phyloP scores from a whole-genome alignment of 2,329 filamentous ascomycete genomes.

The Phialophora tarda region DNA sequence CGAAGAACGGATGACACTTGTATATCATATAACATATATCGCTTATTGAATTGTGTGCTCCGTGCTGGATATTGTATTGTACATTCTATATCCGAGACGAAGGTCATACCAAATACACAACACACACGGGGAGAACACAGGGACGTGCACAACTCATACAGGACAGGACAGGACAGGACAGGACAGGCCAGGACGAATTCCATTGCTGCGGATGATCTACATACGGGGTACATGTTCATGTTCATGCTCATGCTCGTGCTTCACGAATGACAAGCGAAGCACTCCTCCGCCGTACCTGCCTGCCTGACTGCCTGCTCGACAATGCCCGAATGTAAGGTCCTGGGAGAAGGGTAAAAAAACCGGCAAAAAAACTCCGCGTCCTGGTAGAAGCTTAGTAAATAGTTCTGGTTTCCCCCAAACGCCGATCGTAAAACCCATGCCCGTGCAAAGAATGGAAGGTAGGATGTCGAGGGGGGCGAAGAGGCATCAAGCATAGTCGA shows the following conservation, averaged over 20 bases:
- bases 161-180: neutral
- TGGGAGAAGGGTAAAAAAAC: neutral
- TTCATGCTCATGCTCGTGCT: neutral
- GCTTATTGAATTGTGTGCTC: too few species aligned
- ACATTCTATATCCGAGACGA: too few species aligned
- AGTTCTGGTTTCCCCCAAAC: neutral
- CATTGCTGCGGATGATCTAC: neutral
- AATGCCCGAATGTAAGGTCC: neutral
- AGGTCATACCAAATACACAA: too few species aligned
- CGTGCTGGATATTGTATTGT: too few species aligned
- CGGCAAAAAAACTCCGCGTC: neutral
- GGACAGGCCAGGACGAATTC: neutral
- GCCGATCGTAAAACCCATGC: neutral
- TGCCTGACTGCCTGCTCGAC: neutral
- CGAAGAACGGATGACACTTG: too few species aligned
- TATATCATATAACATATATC: too few species aligned
- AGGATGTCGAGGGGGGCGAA: neutral
- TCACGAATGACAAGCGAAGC: neutral
- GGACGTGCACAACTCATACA: too few species aligned
- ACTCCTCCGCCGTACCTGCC: neutral
- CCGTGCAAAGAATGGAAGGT: neutral
- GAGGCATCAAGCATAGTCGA: neutral
- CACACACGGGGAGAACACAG: too few species aligned
- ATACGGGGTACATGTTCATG: too few species aligned
- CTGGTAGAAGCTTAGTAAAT: neutral